Conservation (phyloP, 2,329 filamentous ascomycete genomes). For the Aspergillus eucalypticola region DNA sequence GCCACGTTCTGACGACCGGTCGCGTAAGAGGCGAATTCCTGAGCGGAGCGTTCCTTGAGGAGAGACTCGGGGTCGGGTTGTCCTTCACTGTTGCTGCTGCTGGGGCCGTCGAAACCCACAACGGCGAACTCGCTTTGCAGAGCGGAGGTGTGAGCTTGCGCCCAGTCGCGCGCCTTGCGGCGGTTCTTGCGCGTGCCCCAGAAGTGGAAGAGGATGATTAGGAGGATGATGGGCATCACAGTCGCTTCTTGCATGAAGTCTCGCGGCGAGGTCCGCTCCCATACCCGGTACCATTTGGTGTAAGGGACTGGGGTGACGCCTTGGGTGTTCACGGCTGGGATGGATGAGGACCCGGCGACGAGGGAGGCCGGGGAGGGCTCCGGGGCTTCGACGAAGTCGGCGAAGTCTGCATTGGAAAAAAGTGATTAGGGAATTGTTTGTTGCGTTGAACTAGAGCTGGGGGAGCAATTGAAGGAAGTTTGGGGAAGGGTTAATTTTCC, state of each 20-base stretch:
- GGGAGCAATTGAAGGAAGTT: background rate
- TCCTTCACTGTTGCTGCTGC: slow-evolving; percentile 51
- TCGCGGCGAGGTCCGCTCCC: slow-evolving; percentile 79
- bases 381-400: slow-evolving; percentile 82
- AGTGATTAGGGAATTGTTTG: background rate
- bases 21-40: slow-evolving; percentile 84
- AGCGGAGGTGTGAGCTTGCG: slow-evolving; percentile 68
- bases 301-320: slow-evolving; percentile 67
- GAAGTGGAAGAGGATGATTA: slow-evolving; percentile 77
- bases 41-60: slow-evolving; percentile 82
- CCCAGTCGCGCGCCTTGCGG: slow-evolving; percentile 77
- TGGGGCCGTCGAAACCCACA: slow-evolving; percentile 78
- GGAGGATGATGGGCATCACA: slow-evolving; percentile 71
- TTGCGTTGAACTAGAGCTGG: background rate
- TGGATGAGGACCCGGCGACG: slow-evolving; percentile 41
- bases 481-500: slow-evolving; percentile 8
- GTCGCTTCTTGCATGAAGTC: slow-evolving; percentile 89
- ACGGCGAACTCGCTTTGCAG: slow-evolving; percentile 81
- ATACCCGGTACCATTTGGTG: slow-evolving; percentile 95
- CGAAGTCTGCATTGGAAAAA: slow-evolving; percentile 67
- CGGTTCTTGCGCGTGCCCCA: slow-evolving; percentile 80
- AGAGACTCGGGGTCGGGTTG: slow-evolving; percentile 57
- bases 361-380: slow-evolving; percentile 60
- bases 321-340: slow-evolving; percentile 47
- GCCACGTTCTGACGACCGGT: slow-evolving; percentile 91